These are phyloP conservation scores for Rhododendron kiyosumense DNA, from an alignment of 148 eudicot genomes.

Conservation along the genomic window DNA sequence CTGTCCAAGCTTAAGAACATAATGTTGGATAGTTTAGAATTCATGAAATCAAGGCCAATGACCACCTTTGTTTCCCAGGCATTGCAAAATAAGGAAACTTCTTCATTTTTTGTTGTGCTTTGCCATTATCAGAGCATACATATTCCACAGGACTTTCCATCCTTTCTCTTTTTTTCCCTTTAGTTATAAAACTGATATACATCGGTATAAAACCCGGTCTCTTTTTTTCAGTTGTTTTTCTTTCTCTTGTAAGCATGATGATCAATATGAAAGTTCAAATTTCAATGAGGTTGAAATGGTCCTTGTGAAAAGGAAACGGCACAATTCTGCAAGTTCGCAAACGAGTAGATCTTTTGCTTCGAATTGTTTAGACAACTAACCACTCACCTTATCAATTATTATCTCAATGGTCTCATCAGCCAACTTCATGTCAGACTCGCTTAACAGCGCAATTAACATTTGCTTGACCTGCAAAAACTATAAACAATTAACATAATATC, in stretches of 20 bases:
- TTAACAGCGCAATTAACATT: conserved; percentile 88
- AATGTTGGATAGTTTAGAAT: not conserved
- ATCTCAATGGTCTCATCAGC: conserved; percentile 84
- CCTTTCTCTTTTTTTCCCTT: not conserved
- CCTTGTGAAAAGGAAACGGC: not conserved
- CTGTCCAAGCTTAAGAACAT: not conserved
- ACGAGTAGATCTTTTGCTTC: not conserved
- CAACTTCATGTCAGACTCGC: conserved; percentile 90
- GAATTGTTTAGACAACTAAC: not conserved
- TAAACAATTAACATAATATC: not conserved
- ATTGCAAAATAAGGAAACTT: not conserved
- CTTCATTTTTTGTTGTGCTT: not conserved
- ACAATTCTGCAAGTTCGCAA: not conserved
- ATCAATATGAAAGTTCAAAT: not conserved
- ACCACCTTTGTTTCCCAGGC: not conserved
- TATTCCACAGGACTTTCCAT: not conserved
- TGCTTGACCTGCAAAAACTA: conserved; percentile 70
- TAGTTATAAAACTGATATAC: not conserved
- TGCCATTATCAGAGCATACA: not conserved
- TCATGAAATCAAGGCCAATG: not conserved
- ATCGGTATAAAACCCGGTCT: not conserved
- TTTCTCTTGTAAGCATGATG: not conserved
- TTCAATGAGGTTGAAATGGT: not conserved
- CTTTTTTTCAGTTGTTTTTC: too few species aligned
- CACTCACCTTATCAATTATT: conserved; percentile 81